Evolutionary conservation across 2,329 filamentous ascomycete genomes (phyloP), one percentile per base, ranked within the genome.

Genomic region (Paradendryphiella salina): DNA sequence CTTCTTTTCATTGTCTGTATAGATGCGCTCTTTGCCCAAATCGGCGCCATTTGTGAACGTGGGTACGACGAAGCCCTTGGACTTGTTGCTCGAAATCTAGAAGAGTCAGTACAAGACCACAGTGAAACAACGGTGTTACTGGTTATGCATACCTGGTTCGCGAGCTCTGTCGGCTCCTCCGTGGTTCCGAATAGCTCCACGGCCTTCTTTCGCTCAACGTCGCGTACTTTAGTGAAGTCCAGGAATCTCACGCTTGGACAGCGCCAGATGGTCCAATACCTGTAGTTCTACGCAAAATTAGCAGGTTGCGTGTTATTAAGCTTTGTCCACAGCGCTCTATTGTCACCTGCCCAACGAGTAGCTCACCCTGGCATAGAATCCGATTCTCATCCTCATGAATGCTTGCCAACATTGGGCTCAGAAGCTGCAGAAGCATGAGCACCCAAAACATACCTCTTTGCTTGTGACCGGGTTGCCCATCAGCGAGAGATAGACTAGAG

Each of bases 221-320:
- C 85, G 75, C 90, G 95, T 41, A 99, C 91, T 75, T 96, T 96
- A 63, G 85, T 82, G 72, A 90, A 96, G 75, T 99, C 94, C 40
- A 99, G 81, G 75, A 96, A 97, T 36, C 93, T 86, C 35, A 99
- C 85, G 4, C 81, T 82, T 1, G 90, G 91, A 70, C 88, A 90
- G 57, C 87, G 84, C 88, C 89, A 96, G 54, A 99, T 83, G 21
- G 96, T 79, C 87, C 90, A 99, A 72, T 88, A 87, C 45, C 94
- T 87, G 77, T 97, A 99, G 75, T 96, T 79, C 90, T 96, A 55
- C 28, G 4, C 6, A 8, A 14, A 17, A 49, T 64, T 44, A 65
- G 55, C 44, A 37, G 33, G 13, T 29, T 4, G 21, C 39, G 6
- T 35, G 3, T 26, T 17, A 13, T n/a, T 13, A 42, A 18, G 15